Conservation (phyloP, 306 rosid species). For the Quercus gilva region DNA sequence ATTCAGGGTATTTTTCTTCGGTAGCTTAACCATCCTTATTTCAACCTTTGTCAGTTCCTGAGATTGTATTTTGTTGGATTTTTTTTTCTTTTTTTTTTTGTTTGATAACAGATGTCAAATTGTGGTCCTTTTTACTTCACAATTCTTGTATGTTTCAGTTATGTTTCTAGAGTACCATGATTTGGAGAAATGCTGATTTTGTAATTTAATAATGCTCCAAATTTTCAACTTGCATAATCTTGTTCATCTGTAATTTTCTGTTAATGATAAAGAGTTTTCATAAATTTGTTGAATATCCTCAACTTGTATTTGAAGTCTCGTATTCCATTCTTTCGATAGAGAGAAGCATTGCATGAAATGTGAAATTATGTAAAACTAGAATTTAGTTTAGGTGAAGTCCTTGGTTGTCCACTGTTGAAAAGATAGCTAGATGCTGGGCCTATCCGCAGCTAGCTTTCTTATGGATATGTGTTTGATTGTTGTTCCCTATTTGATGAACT, state of each 20-base stretch:
- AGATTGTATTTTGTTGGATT: conserved; percentile 22
- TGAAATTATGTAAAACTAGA: not conserved
- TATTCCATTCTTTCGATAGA: not conserved
- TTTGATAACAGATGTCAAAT: conserved; percentile 18
- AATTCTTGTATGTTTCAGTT: conserved; percentile 3
- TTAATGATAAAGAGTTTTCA: not conserved
- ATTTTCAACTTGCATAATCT: not conserved
- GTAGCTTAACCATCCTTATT: not conserved
- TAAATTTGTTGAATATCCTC: not conserved
- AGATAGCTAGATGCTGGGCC: not conserved
- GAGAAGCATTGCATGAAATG: not conserved
- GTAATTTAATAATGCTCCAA: conserved; percentile 5
- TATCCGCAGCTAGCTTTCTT: not conserved
- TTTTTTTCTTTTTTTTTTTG: not conserved
- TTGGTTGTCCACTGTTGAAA: not conserved
- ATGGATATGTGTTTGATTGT: not conserved
- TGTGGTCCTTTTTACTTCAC: conserved; percentile 11
- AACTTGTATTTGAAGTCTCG: not conserved
- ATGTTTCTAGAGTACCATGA: conserved; percentile 12
- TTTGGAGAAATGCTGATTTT: conserved; percentile 20
- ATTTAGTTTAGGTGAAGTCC: not conserved
- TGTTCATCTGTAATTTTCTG: not conserved
- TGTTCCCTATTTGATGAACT: not conserved
- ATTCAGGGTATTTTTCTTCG: conserved; percentile 29
- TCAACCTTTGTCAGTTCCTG: not conserved